A percentile compares a stretch with the other conserved stretches of the same genome.
Conservation (phyloP, 306 rosid genomes). For the Cicer arietinum region DNA sequence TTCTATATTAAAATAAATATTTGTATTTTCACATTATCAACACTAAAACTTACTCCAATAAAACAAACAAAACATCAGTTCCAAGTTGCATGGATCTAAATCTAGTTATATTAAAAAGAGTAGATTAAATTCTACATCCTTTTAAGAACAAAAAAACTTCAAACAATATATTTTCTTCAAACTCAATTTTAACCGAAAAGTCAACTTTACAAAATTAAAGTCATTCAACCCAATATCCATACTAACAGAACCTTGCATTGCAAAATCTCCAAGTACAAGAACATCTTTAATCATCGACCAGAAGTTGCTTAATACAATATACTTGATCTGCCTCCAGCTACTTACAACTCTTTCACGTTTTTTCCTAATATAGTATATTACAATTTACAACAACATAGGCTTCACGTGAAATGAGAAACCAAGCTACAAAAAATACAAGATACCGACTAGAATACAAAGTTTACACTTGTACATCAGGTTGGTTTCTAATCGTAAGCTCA, state of each 20-base stretch:
- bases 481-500: constrained; percentile 85
- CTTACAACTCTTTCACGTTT: too few relatives aligned
- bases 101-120: too few relatives aligned
- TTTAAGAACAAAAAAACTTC: not conserved
- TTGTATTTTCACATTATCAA: too few relatives aligned
- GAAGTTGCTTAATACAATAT: too few relatives aligned
- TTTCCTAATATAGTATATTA: too few relatives aligned
- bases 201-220: not conserved
- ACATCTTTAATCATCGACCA: too few relatives aligned
- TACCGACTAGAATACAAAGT: constrained; percentile 37
- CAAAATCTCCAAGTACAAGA: not conserved
- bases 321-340: too few relatives aligned
- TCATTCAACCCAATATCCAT: not conserved
- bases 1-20: too few relatives aligned
- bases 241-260: not conserved
- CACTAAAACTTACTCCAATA: too few relatives aligned
- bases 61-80: too few relatives aligned
- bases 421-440: constrained; percentile 26
- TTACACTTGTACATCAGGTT: not conserved
- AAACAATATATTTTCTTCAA: not conserved
- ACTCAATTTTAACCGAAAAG: not conserved
- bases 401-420: not conserved
- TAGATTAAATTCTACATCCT: too few relatives aligned
- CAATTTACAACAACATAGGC: not conserved
- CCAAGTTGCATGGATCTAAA: too few relatives aligned